Base-by-base conservation (phyloP, 2,329 filamentous ascomycete species). In the Coleophoma crateriformis region DNA sequence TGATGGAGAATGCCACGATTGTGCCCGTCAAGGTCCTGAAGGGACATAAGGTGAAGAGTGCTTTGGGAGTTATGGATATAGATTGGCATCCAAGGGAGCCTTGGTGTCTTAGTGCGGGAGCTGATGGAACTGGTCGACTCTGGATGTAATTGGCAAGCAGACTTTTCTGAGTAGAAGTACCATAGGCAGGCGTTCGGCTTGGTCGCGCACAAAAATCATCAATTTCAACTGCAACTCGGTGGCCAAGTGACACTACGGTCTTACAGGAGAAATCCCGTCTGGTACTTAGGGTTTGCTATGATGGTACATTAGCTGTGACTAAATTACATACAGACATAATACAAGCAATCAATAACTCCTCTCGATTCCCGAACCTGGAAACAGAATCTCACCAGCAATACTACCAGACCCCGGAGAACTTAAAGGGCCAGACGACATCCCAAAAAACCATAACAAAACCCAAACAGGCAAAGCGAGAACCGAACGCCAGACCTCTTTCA, bases 51-150 rank as follows among this genome's bases (percentile, higher is more conserved):
- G 84, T 97, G 3, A 86, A 87, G 64, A 87, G 82, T 64, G 86
- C 90, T 58, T 71, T 99, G 50, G 94, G 94, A 57, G 91, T 97
- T 14, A 77, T 97, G 75, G 92, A 96, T 67, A 73, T 99, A 27
- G 89, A 96, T 64, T 99, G 95, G 95, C 94, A 99, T 73, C 90
- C 90, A 6, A 82, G 80, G 55, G 89, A 97, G 69, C 90, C 92
- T 2, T 97, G 94, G 94, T 87, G 88, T 69, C 85, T 96, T 47
- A 95, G 88, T 74, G 92, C 91, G 43, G 94, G 94, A 59, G 91
- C 92, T 1, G 94, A 99, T 73, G 92, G 92, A 39, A 95, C 88
- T 13, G 88, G 90, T 70, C 84, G 92, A 62, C 71, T 99, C 66
- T 99, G 92, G 92, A 88, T 84, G 66, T 87, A 54, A 64, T 57